Percentiles rank a stretch among this genome's conserved stretches.
phyloP scores from a whole-genome alignment of 1,139 yeast genomes.

The Blastobotrys arbuscula region DNA sequence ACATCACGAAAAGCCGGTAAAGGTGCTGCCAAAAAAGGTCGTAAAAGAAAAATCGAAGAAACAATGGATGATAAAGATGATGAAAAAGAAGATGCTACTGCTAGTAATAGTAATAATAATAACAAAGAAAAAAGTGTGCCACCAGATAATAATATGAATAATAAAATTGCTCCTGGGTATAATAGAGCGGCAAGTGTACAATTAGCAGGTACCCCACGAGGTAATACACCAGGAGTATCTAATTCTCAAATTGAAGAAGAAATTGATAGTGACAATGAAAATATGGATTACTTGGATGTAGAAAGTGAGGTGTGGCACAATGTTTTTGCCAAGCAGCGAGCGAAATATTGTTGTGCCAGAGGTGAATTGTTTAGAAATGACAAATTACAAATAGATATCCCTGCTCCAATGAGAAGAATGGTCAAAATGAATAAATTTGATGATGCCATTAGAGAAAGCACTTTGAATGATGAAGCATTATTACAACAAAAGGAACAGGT shows the following conservation, averaged over 20 bases:
- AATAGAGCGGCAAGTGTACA: slow-evolving; percentile 3
- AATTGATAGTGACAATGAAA: slow-evolving; percentile 38
- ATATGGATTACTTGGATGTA: slow-evolving; percentile 54
- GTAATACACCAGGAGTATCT: slow-evolving; percentile 13
- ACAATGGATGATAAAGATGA: slow-evolving; percentile 23
- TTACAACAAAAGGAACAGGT: slow-evolving; percentile 2
- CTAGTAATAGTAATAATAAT: not conserved
- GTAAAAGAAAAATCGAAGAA: slow-evolving; percentile 27
- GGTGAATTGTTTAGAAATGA: slow-evolving; percentile 57
- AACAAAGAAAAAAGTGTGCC: slow-evolving; percentile 2
- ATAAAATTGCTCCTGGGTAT: not conserved
- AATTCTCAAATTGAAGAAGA: slow-evolving; percentile 13
- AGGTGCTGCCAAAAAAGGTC: slow-evolving; percentile 25
- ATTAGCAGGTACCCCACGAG: slow-evolving; percentile 8
- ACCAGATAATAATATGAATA: not conserved
- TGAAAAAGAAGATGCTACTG: slow-evolving; percentile 15
- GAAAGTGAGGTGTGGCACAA: slow-evolving; percentile 79
- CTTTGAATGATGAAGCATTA: slow-evolving; percentile 27
- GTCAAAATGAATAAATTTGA: slow-evolving; percentile 32
- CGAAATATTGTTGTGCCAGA: slow-evolving; percentile 66
- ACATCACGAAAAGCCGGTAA: slow-evolving; percentile 22
- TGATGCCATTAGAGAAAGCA: slow-evolving; percentile 18
- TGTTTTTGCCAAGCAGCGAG: slow-evolving; percentile 71
- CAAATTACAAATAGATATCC: slow-evolving; percentile 57
- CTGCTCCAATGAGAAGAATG: slow-evolving; percentile 45